Percentiles rank a stretch among this genome's conserved stretches.
These are phyloP conservation scores for Emmonsiellopsis sp. DNA, from an alignment of 2,329 filamentous ascomycete genomes.

Conservation along the genomic window DNA sequence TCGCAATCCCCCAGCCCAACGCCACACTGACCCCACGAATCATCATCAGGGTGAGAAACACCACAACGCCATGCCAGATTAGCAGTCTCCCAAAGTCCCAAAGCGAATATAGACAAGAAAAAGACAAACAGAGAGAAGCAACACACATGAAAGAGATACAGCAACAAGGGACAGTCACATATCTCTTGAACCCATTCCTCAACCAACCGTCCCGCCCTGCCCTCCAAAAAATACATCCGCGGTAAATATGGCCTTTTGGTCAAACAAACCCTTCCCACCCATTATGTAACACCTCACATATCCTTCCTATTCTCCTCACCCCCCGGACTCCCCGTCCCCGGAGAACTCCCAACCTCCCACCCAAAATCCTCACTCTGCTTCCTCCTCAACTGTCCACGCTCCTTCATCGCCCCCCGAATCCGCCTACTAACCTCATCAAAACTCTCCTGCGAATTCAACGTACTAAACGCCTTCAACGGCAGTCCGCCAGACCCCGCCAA, in stretches of 20 bases:
- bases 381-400: constrained; percentile 57
- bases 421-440: constrained; percentile 76
- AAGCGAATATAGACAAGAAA: background rate
- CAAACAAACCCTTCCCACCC: background rate
- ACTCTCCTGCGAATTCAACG: constrained; percentile 55
- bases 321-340: constrained; percentile 23
- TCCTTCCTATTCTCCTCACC: constrained; percentile 30
- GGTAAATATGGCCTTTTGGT: background rate
- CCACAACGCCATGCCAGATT: background rate
- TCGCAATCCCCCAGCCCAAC: no score
- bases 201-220: no score
- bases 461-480: constrained; percentile 61
- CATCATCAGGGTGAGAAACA: background rate
- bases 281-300: constrained; percentile 14
- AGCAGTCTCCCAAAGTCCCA: background rate
- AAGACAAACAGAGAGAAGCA: background rate
- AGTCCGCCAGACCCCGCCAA: constrained; percentile 54
- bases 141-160: background rate
- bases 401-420: constrained; percentile 76
- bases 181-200: no score
- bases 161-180: background rate
- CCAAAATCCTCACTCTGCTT: constrained; percentile 36
- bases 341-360: constrained; percentile 31
- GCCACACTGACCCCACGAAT: background rate
- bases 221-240: background rate